Percentiles rank a stretch among this genome's conserved stretches.
Evolutionary conservation across 1,284 basidiomycete species (phyloP).

Genomic region (Trichosporon asahii): DNA sequence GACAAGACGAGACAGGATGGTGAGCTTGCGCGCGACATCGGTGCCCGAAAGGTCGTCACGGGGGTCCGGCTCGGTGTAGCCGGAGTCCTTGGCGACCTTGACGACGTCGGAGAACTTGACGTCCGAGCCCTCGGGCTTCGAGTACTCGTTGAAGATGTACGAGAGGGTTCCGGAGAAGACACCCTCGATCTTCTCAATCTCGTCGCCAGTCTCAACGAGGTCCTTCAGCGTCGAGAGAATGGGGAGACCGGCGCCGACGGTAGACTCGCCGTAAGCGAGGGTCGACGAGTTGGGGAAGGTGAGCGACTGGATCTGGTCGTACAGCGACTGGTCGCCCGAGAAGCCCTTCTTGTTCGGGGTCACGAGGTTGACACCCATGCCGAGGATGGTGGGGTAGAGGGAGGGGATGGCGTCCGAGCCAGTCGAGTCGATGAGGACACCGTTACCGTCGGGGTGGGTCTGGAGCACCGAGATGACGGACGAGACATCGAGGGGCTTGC

Average conservation of each 20-base stretch:
- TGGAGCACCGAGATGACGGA: constrained; percentile 51
- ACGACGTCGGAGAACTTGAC: constrained; percentile 83
- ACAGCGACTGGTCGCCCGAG: constrained; percentile 70
- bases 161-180: constrained; percentile 85
- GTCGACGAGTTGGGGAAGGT: constrained; percentile 57
- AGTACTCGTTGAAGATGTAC: constrained; percentile 99
- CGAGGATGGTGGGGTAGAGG: constrained; percentile 78
- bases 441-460: constrained; percentile 56
- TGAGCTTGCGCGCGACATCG: constrained; percentile 94
- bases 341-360: constrained; percentile 99
- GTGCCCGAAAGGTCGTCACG: constrained; percentile 93
- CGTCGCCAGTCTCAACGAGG: constrained; percentile 85
- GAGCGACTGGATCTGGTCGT: constrained; percentile 63
- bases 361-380: constrained; percentile 76
- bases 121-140: constrained; percentile 51
- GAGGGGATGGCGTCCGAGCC: constrained; percentile 78
- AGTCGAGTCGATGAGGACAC: constrained; percentile 90
- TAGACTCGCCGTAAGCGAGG: constrained; percentile 82
- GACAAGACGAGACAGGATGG: constrained; percentile 83
- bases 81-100: constrained; percentile 79
- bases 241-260: constrained; percentile 93
- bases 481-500: constrained; percentile 51
- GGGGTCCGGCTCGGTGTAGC: constrained; percentile 97
- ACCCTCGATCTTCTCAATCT: constrained; percentile 60
- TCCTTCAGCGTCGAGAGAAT: constrained; percentile 90